Percentiles rank a stretch among this genome's conserved stretches.
Conservation (phyloP, 495 filamentous ascomycete species). For the Lasiosphaeria miniovina region DNA sequence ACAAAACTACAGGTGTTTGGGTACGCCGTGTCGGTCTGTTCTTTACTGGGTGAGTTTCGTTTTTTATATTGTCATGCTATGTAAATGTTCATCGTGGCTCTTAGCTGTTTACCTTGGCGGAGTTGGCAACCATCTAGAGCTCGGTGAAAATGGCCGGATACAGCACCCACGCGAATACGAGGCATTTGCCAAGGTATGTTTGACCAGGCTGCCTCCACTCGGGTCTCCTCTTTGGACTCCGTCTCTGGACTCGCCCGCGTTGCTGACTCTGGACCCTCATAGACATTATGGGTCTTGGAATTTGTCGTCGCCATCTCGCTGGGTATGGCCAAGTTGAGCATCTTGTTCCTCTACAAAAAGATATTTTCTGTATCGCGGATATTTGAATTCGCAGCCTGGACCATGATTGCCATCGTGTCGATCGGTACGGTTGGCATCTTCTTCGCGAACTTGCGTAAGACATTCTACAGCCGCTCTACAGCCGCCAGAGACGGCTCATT, state of each 20-base stretch:
- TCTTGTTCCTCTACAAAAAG: slow-evolving; percentile 8
- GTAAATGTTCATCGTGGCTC: too few species aligned
- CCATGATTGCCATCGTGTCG: neutral
- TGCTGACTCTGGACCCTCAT: neutral
- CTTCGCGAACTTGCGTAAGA: neutral
- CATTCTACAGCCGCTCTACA: neutral
- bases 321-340: slow-evolving; percentile 4
- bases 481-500: too few species aligned
- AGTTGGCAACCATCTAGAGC: neutral
- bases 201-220: neutral
- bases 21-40: neutral
- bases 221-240: too few species aligned
- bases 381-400: neutral
- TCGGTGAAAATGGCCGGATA: neutral
- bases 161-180: neutral
- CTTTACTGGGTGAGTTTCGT: neutral
- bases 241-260: too few species aligned
- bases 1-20: neutral
- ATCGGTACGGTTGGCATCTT: neutral
- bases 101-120: neutral
- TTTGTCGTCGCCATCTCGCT: neutral
- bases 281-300: neutral
- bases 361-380: neutral
- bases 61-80: neutral
- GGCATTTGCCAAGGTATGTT: neutral